Base-by-base conservation (phyloP, 1,284 basidiomycete species). In the Meripilus lineatus region DNA sequence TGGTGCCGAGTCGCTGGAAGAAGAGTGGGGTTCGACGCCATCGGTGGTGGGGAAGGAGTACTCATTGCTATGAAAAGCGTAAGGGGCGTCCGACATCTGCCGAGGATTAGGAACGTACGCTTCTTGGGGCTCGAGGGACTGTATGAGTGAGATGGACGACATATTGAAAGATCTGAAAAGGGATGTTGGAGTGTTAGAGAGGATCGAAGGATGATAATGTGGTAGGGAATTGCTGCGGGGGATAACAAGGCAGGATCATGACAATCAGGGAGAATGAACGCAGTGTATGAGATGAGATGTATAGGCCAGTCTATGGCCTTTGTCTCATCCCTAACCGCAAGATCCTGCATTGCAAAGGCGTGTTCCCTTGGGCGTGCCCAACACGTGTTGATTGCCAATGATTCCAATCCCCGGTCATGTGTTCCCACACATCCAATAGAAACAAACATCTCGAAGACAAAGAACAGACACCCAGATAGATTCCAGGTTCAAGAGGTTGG, bases 341-440 rank as follows among this genome's bases (percentile, higher is more conserved):
- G 24, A 21, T 26, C 15, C 20, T 33, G 45, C 45, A 30, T 46
- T 46, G 45, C 30, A 46, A 46, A 30, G 45, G 45, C 45, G 45
- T 46, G 45, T 30, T 13, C 13, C 23, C 26, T 26, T 32, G 40
- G 18, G 44, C 44, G 32, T 46, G 45, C 34, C 7, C 32, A 46
- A 46, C 45, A 46, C 45, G 45, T 46, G 45, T 42, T 38, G n/a
- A n/a, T n/a, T n/a, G n/a, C n/a, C n/a, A n/a, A n/a, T n/a, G n/a
- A n/a, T n/a, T n/a, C n/a, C n/a, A n/a, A n/a, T n/a, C n/a, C n/a
- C n/a, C n/a, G n/a, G n/a, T n/a, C n/a, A n/a, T n/a, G n/a, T n/a
- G n/a, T n/a, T n/a, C n/a, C n/a, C n/a, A n/a, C n/a, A n/a, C n/a
- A n/a, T n/a, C n/a, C n/a, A n/a, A n/a, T n/a, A n/a, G n/a, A n/a